A percentile compares a stretch with the other conserved stretches of the same genome.
Evolutionary conservation across 2,329 filamentous ascomycete genomes (phyloP).

Genomic region (Aspergillus pseudonomiae): DNA sequence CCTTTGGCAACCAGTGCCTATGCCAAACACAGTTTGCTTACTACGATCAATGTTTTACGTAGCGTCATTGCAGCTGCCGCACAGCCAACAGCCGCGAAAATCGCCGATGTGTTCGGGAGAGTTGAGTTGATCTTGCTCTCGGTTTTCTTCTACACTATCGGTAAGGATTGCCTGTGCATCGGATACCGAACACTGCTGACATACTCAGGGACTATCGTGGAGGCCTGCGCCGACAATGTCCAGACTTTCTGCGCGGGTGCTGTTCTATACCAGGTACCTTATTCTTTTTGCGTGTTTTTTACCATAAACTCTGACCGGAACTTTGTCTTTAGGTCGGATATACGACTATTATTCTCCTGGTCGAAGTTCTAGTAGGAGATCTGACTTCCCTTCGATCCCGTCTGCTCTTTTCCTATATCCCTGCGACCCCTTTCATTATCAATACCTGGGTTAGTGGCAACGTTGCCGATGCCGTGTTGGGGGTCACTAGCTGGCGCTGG

Average conservation of each 20-base stretch:
- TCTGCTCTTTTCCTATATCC: slow-evolving; percentile 68
- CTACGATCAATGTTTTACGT: slow-evolving; percentile 62
- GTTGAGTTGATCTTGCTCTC: slow-evolving; percentile 61
- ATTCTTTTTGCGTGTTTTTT: no score
- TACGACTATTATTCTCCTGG: slow-evolving; percentile 62
- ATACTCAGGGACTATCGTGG: slow-evolving; percentile 55
- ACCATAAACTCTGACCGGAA: not conserved
- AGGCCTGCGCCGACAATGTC: slow-evolving; percentile 55
- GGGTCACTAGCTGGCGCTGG: slow-evolving; percentile 60
- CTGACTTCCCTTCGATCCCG: slow-evolving; percentile 65
- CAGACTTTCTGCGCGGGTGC: slow-evolving; percentile 60
- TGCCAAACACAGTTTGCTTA: slow-evolving; percentile 57
- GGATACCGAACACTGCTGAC: not conserved
- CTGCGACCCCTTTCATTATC: slow-evolving; percentile 60
- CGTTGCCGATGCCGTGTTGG: slow-evolving; percentile 56
- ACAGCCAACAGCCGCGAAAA: slow-evolving; percentile 62
- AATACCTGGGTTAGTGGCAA: slow-evolving; percentile 68
- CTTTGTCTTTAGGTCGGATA: slow-evolving; percentile 56
- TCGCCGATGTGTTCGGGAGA: slow-evolving; percentile 66
- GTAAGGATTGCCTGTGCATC: slow-evolving; percentile 24
- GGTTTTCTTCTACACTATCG: slow-evolving; percentile 59
- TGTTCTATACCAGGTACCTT: slow-evolving; percentile 56
- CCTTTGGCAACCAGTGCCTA: slow-evolving; percentile 59
- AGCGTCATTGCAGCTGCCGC: slow-evolving; percentile 63
- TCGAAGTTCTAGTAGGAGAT: slow-evolving; percentile 68